Percentiles rank a stretch among this genome's conserved stretches.
These are phyloP conservation scores for Helianthus annuus DNA, from an alignment of 129 eudicot genomes.

Conservation along the genomic window HanXRQr2.0-SUNRISE NC_035447.2:111110949-111111448, in stretches of 20 bases:
- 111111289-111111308: too few relatives aligned
- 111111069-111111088: conserved; percentile 86
- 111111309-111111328: too few relatives aligned
- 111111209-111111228: neutral
- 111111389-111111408: too few relatives aligned
- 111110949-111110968: conserved; percentile 96
- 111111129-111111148: neutral
- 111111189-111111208: neutral
- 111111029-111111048: conserved; percentile 97
- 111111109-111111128: neutral
- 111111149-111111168: neutral
- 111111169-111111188: neutral
- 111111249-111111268: too few relatives aligned
- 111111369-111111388: too few relatives aligned
- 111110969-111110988: conserved; percentile 90
- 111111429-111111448: too few relatives aligned
- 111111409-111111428: too few relatives aligned
- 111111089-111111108: conserved; percentile 98
- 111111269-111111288: too few relatives aligned
- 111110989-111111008: conserved; percentile 90
- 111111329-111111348: too few relatives aligned
- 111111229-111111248: too few relatives aligned
- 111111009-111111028: conserved; percentile 99
- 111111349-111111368: too few relatives aligned
- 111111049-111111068: conserved; percentile 88